Percentiles rank a stretch among this genome's conserved stretches.
These are phyloP conservation scores for Coffea humblotiana DNA, from an alignment of 305 asterid species.

Conservation along the genomic window DNA sequence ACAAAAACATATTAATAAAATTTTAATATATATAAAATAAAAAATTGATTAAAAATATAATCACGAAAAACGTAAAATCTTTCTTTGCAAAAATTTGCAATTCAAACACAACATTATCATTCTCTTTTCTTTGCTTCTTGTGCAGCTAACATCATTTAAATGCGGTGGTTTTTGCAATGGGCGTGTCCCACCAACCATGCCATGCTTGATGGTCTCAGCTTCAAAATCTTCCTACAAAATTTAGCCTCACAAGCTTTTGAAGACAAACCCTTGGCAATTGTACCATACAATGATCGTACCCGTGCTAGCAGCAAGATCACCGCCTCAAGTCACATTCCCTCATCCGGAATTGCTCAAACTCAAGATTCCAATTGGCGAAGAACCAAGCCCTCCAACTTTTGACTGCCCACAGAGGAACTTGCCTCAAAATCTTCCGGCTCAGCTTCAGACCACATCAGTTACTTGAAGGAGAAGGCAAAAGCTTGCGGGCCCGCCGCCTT, in stretches of 20 bases:
- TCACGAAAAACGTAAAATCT: too few relatives aligned
- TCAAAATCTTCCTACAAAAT: conserved; percentile 65
- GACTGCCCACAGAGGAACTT: conserved; percentile 51
- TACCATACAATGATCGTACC: conserved; percentile 64
- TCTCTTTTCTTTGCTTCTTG: background rate
- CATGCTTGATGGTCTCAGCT: conserved; percentile 66
- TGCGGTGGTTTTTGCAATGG: conserved; percentile 90
- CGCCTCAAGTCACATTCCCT: conserved; percentile 78
- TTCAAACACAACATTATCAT: background rate
- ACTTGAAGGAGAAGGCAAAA: conserved; percentile 51
- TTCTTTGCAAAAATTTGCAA: too few relatives aligned
- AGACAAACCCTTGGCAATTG: conserved; percentile 52
- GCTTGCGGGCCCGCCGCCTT: conserved; percentile 2
- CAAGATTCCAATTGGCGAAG: conserved; percentile 50
- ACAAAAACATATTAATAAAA: too few relatives aligned
- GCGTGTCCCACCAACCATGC: conserved; percentile 69
- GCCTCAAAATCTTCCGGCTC: conserved; percentile 54
- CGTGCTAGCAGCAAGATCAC: conserved; percentile 72
- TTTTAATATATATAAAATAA: too few relatives aligned
- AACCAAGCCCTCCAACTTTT: conserved; percentile 44
- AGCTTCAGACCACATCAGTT: conserved; percentile 37
- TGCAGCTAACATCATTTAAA: conserved; percentile 73
- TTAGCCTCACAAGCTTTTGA: conserved; percentile 75
- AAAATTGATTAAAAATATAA: too few relatives aligned
- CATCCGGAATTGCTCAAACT: conserved; percentile 80